Conservation (phyloP, 2,329 filamentous ascomycete species). For the Keithomyces neogunnii region DNA sequence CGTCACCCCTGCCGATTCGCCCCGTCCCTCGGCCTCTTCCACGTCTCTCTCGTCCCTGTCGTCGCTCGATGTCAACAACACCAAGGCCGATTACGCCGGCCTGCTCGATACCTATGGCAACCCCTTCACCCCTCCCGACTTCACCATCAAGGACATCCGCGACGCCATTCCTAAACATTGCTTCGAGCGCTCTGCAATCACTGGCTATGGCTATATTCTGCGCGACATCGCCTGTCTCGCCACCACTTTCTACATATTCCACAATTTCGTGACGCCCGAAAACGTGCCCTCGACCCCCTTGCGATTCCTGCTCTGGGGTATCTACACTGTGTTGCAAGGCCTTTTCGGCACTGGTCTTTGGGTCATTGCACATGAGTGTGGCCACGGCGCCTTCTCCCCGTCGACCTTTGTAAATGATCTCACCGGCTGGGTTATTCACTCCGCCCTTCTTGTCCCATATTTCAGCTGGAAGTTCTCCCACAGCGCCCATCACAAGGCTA, state of each 20-base stretch:
- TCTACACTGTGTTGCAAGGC: conserved; percentile 76
- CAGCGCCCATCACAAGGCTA: conserved; percentile 99
- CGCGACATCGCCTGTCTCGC: conserved; percentile 69
- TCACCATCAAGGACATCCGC: conserved; percentile 94
- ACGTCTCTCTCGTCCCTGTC: conserved; percentile 89
- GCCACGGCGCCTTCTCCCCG: conserved; percentile 92
- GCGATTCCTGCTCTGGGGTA: conserved; percentile 55
- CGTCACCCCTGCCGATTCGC: conserved; percentile 52
- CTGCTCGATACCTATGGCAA: conserved; percentile 92
- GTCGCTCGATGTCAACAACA: conserved; percentile 44
- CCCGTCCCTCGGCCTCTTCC: conserved; percentile 61
- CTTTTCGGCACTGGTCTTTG: conserved; percentile 90
- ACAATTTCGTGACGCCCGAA: conserved; percentile 85
- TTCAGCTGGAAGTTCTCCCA: conserved; percentile 99
- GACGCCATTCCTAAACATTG: conserved; percentile 97
- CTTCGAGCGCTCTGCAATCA: conserved; percentile 75
- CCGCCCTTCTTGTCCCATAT: conserved; percentile 83
- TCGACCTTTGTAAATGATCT: conserved; percentile 86
- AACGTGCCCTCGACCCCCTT: conserved; percentile 61
- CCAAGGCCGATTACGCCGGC: conserved; percentile 44
- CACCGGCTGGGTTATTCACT: conserved; percentile 88
- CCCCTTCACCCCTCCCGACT: conserved; percentile 86
- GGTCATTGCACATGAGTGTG: conserved; percentile 97
- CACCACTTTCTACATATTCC: conserved; percentile 75
- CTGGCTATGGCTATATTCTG: conserved; percentile 72